phyloP scores from a whole-genome alignment of 768 basidiomycete genomes.

The Leccinum imitatum region DNA sequence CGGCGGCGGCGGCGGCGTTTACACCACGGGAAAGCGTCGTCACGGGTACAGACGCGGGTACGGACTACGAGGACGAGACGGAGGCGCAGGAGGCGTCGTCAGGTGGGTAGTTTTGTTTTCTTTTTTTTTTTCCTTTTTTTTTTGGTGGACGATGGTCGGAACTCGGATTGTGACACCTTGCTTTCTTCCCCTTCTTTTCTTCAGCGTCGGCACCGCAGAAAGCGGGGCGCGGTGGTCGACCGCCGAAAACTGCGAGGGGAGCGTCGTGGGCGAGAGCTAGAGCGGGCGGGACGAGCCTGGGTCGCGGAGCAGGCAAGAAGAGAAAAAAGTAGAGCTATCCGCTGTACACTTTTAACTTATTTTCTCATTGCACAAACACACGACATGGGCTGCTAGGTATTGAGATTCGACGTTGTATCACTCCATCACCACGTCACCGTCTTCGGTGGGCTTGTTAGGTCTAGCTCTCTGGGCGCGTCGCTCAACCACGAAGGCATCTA shows the following conservation, averaged over 20 bases:
- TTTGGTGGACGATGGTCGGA: background rate
- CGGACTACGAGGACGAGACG: conserved; percentile 71
- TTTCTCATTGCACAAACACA: conserved; percentile 3
- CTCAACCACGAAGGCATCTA: conserved; percentile 68
- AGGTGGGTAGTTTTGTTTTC: conserved; percentile 40
- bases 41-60: conserved; percentile 70
- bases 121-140: background rate
- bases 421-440: conserved; percentile 32
- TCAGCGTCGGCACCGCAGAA: conserved; percentile 22
- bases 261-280: conserved; percentile 26
- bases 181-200: background rate
- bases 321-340: conserved; percentile 29
- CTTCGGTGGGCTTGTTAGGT: conserved; percentile 20
- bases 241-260: conserved; percentile 27
- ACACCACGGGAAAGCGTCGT: conserved; percentile 66
- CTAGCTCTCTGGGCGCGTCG: conserved; percentile 42
- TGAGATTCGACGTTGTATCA: conserved; percentile 10
- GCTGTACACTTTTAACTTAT: conserved; percentile 6
- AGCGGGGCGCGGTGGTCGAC: conserved; percentile 27
- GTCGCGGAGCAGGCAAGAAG: conserved; percentile 31
- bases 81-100: conserved; percentile 60
- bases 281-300: conserved; percentile 22
- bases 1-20: conserved; percentile 31
- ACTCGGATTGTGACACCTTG: conserved; percentile 13
- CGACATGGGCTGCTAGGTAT: conserved; percentile 5